Conservation (phyloP, 192 early-diverging fungal genomes). For the Coemansia sp. region DNA sequence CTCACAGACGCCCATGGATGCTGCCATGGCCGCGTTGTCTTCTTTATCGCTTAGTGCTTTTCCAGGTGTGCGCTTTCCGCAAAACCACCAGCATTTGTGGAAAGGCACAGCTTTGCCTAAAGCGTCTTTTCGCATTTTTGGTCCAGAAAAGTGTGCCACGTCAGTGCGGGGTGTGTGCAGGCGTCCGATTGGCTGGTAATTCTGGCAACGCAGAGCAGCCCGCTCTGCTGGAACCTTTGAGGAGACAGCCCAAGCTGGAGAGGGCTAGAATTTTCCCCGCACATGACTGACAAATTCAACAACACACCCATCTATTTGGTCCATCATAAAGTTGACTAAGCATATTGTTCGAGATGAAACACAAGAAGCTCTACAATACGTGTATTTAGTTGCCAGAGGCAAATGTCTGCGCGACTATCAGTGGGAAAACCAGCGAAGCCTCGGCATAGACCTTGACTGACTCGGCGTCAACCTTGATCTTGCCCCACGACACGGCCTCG, state of each 20-base stretch:
- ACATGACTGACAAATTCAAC: neutral
- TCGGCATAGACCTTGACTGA: conserved; percentile 94
- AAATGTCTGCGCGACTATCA: conserved; percentile 95
- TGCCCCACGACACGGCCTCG: conserved; percentile 98
- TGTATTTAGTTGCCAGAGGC: conserved; percentile 56
- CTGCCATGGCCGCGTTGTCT: neutral
- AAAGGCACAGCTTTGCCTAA: neutral
- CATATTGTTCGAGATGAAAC: neutral
- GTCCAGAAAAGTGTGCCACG: conserved; percentile 21
- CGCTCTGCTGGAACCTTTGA: neutral
- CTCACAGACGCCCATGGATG: neutral
- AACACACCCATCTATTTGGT: neutral
- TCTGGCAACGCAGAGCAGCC: neutral
- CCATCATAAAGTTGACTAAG: neutral
- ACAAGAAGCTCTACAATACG: neutral
- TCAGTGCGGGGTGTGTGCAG: neutral
- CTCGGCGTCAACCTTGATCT: conserved; percentile 79
- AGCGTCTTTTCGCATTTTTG: neutral
- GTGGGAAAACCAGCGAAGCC: conserved; percentile 87
- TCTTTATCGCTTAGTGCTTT: neutral
- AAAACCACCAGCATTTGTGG: neutral
- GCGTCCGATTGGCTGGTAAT: neutral
- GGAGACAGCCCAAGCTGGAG: neutral
- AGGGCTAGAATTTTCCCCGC: neutral
- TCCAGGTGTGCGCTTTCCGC: neutral